These are phyloP conservation scores for Marasmius oreades DNA, from an alignment of 1,284 basidiomycete species.

Conservation along the genomic window DNA sequence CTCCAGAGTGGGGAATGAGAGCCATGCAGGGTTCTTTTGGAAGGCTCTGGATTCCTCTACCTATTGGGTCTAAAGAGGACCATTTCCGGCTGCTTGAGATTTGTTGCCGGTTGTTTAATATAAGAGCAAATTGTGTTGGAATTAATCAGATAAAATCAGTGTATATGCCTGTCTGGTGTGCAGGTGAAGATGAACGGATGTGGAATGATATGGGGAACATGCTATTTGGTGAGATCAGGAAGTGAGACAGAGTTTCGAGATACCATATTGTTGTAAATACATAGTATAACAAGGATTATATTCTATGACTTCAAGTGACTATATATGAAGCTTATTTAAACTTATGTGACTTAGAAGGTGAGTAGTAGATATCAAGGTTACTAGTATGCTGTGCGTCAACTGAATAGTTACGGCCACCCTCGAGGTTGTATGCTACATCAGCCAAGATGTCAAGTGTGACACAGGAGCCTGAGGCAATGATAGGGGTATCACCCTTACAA, in stretches of 20 bases:
- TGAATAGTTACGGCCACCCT: background rate
- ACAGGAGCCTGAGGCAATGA: background rate
- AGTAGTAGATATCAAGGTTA: background rate
- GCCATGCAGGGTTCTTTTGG: conserved; percentile 40
- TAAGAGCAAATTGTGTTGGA: conserved; percentile 28
- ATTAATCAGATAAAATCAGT: conserved; percentile 37
- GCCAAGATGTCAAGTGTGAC: background rate
- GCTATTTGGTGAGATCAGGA: conserved; percentile 28
- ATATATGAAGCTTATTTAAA: background rate
- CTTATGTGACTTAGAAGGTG: no score
- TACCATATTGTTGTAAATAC: conserved; percentile 24
- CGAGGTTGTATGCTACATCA: background rate
- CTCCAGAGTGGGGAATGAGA: conserved; percentile 45
- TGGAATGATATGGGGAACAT: conserved; percentile 32
- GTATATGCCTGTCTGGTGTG: conserved; percentile 33
- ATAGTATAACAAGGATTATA: no score
- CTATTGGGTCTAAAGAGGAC: conserved; percentile 22
- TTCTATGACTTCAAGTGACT: background rate
- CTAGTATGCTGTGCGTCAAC: background rate
- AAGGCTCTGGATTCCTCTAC: conserved; percentile 32
- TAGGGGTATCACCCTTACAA: background rate
- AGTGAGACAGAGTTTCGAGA: conserved; percentile 25
- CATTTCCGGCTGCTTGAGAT: conserved; percentile 16
- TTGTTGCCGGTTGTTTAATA: conserved; percentile 30
- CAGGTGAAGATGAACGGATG: conserved; percentile 21